phyloP scores from a whole-genome alignment of 495 filamentous ascomycete species.

The Lindgomyces ingoldianus region DNA sequence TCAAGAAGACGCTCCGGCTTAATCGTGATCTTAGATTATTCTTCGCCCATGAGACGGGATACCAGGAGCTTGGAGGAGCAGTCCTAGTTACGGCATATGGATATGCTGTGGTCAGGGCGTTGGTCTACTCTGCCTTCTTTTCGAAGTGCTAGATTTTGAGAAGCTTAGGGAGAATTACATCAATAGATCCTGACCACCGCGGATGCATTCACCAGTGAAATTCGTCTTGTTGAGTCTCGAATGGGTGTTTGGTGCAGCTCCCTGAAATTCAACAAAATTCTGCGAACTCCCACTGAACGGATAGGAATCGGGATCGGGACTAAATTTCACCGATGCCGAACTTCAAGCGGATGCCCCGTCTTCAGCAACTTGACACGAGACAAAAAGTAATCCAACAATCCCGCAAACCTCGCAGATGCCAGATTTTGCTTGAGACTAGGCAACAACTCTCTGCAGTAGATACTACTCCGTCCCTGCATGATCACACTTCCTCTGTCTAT shows the following conservation, averaged over 20 bases:
- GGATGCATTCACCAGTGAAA: not conserved
- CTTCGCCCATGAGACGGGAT: constrained; percentile 51
- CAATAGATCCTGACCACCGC: not conserved
- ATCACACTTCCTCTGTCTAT: not conserved
- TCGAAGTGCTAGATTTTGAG: too few relatives aligned
- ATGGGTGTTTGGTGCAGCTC: not conserved
- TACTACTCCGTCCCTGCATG: not conserved
- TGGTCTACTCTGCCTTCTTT: not conserved
- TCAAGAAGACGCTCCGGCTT: constrained; percentile 93
- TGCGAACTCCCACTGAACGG: not conserved
- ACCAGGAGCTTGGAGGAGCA: constrained; percentile 32
- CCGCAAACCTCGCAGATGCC: not conserved
- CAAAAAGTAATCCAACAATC: constrained; percentile 11
- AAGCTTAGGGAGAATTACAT: not conserved
- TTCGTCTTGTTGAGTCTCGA: not conserved
- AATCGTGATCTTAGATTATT: constrained; percentile 71
- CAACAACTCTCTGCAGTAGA: constrained; percentile 2
- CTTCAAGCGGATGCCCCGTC: not conserved
- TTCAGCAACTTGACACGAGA: constrained; percentile 27
- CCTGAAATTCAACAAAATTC: not conserved
- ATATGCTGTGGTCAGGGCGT: constrained; percentile 59
- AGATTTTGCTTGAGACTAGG: constrained; percentile 13
- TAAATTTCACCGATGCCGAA: constrained; percentile 4
- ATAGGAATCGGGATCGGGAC: not conserved
- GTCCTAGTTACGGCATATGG: constrained; percentile 37